Base-by-base conservation (phyloP, 441 rosid species). In the Pelargonium cotyledonis region DNA sequence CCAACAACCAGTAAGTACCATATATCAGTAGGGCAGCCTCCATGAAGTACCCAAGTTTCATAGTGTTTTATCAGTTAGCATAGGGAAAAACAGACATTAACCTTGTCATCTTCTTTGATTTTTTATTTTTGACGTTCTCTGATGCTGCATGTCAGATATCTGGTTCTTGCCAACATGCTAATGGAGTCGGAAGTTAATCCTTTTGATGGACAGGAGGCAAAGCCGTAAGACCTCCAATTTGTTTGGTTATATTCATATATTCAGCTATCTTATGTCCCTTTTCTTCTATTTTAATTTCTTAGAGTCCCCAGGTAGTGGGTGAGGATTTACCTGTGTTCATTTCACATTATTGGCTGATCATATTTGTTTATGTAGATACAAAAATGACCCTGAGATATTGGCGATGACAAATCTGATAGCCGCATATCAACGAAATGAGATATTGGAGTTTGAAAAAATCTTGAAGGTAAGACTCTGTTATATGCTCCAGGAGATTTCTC, bases 141-240 rank as follows among this genome's bases (percentile, higher is more conserved):
- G 8, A 8, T 58, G 8, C 68, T 19, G 23, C 55, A 23, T 40
- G 15, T 63, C 81, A 95, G 99, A 73, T 95, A 95, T 76, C 85
- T 95, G 80, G 99, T 95, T 82, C 84, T 95, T 73, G 99, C 98
- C 31, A 95, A 95, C 76, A 95, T 95, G 99, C 85, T 95, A 82
- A 92, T 95, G 99, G 99, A 92, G 78, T 95, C 98, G 15, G 92
- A 95, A 86, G 99, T 95, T 65, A 95, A 95, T 79, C 99, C 99
- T 53, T 95, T 95, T 80, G 99, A 92, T 58, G 99, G 99, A 64
- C 99, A 95, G 78, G 99, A 95, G 86, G 99, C 99, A 65, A 95
- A 92, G 73, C 98, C 99, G 99, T 92, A 86, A 92, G 99, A 78
- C 46, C 44, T 49, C 55, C 58, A 55, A n/a, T 57, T 53, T 38